Conservation (phyloP, 805 yeast species). For the Metschnikowia rubicola region DNA sequence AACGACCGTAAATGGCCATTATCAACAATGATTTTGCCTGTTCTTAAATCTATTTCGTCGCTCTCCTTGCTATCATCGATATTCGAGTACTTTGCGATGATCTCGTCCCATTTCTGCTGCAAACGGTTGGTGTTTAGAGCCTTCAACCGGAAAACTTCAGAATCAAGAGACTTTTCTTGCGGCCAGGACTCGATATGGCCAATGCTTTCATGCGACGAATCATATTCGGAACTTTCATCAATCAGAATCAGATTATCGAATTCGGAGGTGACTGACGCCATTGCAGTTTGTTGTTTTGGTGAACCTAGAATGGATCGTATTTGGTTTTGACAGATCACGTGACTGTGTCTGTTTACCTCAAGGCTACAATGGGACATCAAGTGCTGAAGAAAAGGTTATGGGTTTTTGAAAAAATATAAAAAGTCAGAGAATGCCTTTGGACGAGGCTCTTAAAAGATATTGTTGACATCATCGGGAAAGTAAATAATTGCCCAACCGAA, state of each 20-base stretch:
- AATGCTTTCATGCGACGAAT: not conserved
- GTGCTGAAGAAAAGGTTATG: no score
- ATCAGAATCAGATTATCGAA: constrained; percentile 23
- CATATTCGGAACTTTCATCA: constrained; percentile 18
- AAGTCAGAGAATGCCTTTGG: no score
- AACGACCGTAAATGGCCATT: constrained; percentile 65
- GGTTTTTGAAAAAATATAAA: no score
- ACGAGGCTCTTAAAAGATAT: no score
- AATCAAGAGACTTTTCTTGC: constrained; percentile 9
- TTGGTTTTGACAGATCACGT: no score
- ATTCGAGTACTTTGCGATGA: constrained; percentile 48
- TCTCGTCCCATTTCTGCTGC: constrained; percentile 44
- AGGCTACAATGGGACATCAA: no score
- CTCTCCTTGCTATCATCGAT: constrained; percentile 52
- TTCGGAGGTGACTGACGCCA: not conserved
- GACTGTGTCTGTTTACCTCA: no score
- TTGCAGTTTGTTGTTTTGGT: no score
- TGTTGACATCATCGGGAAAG: no score
- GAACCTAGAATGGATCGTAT: no score
- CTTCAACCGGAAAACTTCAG: constrained; percentile 26
- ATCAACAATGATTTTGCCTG: constrained; percentile 63
- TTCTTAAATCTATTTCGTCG: constrained; percentile 59
- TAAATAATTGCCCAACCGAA: no score
- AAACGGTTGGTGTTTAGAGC: constrained; percentile 23
- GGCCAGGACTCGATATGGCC: constrained; percentile 15